Evolutionary conservation across 1,284 basidiomycete genomes (phyloP).

Genomic region (Golubevia pallescens): DNA sequence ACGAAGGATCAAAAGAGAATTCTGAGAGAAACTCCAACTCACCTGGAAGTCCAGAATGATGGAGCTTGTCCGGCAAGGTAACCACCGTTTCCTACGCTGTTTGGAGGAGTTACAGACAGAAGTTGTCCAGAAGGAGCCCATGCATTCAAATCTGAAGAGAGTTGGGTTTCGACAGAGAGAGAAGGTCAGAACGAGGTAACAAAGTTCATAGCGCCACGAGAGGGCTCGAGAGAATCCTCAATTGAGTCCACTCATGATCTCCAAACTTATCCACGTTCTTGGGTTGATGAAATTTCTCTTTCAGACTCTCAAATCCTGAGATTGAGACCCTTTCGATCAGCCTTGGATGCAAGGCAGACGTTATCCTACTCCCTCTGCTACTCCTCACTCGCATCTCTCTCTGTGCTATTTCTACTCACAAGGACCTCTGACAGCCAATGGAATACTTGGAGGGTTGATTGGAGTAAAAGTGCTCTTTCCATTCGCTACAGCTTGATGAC

Average conservation of each 20-base stretch:
- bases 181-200: too few species aligned
- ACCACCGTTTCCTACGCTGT: conserved; percentile 46
- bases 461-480: conserved; percentile 43
- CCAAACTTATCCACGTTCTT: too few species aligned
- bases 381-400: too few species aligned
- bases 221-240: too few species aligned
- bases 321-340: too few species aligned
- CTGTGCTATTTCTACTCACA: conserved; percentile 15
- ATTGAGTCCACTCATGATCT: too few species aligned
- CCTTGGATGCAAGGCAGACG: too few species aligned
- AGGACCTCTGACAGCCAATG: conserved; percentile 44
- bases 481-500: too few species aligned
- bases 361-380: too few species aligned
- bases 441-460: conserved; percentile 50
- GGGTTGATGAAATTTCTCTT: too few species aligned
- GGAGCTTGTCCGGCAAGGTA: conserved; percentile 45
- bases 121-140: conserved; percentile 46
- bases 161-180: not conserved
- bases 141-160: conserved; percentile 30
- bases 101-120: conserved; percentile 37
- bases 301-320: too few species aligned
- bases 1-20: not conserved
- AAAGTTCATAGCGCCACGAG: too few species aligned
- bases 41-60: conserved; percentile 50
- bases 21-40: not conserved